Percentiles rank a stretch among this genome's conserved stretches.
Evolutionary conservation across 768 basidiomycete species (phyloP).

Genomic region (Tulasnella sp.): DNA sequence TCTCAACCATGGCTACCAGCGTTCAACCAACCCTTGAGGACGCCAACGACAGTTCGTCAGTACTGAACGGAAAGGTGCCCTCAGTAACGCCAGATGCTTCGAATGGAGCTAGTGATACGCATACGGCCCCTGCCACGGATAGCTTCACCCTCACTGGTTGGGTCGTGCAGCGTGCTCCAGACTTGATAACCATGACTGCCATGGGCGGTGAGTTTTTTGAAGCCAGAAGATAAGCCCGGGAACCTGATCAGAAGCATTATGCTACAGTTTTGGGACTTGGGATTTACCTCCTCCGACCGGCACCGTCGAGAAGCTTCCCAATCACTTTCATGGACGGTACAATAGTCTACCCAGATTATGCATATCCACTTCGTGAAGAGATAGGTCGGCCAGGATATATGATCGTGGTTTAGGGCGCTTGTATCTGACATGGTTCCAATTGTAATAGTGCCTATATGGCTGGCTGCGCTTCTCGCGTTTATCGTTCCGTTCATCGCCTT

Average conservation of each 20-base stretch:
- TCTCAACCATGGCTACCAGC: slow-evolving; percentile 7
- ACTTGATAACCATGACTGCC: slow-evolving; percentile 45
- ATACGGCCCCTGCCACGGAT: background rate
- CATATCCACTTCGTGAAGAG: slow-evolving; percentile 40
- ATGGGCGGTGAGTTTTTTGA: slow-evolving; percentile 34
- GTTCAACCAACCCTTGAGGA: slow-evolving; percentile 1
- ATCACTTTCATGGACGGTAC: slow-evolving; percentile 36
- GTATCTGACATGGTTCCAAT: background rate
- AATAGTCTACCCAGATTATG: slow-evolving; percentile 43
- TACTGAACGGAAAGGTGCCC: background rate
- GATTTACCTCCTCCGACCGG: slow-evolving; percentile 36
- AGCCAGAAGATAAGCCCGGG: background rate
- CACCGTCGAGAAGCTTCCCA: slow-evolving; percentile 35
- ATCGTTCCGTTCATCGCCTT: slow-evolving; percentile 46
- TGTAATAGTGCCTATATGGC: slow-evolving; percentile 39
- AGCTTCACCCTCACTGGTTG: slow-evolving; percentile 31
- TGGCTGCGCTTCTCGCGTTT: slow-evolving; percentile 42
- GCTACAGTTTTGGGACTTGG: slow-evolving; percentile 33
- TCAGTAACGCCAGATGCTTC: no score
- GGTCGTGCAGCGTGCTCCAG: slow-evolving; percentile 39
- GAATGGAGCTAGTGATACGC: background rate
- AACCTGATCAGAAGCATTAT: background rate
- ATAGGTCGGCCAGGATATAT: slow-evolving; percentile 29
- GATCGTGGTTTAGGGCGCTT: background rate
- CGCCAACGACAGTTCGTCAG: background rate